phyloP scores from a whole-genome alignment of 371 early-diverging fungal genomes.

The Zopfochytrium polystomum region DNA sequence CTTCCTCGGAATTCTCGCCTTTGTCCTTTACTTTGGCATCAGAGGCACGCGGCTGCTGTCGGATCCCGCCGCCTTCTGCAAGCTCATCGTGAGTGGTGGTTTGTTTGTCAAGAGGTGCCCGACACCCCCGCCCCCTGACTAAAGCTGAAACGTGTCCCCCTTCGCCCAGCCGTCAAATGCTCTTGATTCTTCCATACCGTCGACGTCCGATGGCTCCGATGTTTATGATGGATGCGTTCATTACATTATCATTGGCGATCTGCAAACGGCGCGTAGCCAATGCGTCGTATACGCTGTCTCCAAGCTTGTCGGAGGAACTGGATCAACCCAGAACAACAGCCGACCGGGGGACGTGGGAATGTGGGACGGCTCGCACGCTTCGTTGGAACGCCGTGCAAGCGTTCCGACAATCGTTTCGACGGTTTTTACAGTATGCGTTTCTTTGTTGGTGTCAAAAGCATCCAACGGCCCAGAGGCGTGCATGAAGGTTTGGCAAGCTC shows the following conservation, averaged over 20 bases:
- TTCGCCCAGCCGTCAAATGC: too few species aligned
- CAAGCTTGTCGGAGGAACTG: conserved; percentile 1
- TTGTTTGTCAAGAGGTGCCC: too few species aligned
- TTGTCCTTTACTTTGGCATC: conserved; percentile 8
- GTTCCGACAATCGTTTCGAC: neutral
- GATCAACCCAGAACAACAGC: neutral
- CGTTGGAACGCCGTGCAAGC: neutral
- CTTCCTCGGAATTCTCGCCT: conserved; percentile 10
- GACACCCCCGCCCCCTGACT: too few species aligned
- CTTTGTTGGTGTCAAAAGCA: neutral
- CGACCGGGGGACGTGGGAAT: too few species aligned
- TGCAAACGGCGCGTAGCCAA: conserved; percentile 6
- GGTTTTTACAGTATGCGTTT: conserved; percentile 7
- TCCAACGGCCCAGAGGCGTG: conserved; percentile 15
- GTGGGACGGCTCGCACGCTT: neutral
- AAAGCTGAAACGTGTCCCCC: too few species aligned
- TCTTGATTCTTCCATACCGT: conserved; percentile 5
- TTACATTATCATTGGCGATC: conserved; percentile 13
- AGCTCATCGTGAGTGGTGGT: conserved; percentile 5
- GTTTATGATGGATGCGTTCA: conserved; percentile 24
- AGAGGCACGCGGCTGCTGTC: conserved; percentile 10
- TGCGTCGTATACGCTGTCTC: conserved; percentile 13
- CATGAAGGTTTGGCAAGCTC: conserved; percentile 11
- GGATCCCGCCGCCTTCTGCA: conserved; percentile 14
- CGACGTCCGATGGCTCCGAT: neutral